phyloP scores from a whole-genome alignment of 345 rosid species.

The Citrus sp. region DNA sequence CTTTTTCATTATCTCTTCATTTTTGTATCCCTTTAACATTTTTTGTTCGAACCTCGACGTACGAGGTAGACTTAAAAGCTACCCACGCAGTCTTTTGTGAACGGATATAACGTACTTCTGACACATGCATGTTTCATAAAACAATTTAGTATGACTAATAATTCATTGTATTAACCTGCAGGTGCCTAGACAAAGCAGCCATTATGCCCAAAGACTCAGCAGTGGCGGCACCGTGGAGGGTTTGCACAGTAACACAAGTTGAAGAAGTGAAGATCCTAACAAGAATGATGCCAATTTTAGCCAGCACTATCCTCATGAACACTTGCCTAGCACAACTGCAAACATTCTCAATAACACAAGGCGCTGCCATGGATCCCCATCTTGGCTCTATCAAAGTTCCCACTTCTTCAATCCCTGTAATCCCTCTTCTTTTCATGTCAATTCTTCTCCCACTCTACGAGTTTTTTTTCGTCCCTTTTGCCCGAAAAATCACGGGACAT shows the following conservation, averaged over 20 bases:
- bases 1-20: no score
- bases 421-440: slow-evolving; percentile 34
- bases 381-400: slow-evolving; percentile 37
- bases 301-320: slow-evolving; percentile 40
- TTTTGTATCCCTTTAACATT: no score
- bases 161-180: slow-evolving; percentile 3
- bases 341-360: slow-evolving; percentile 40
- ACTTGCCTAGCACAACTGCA: slow-evolving; percentile 46
- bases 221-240: slow-evolving; percentile 16
- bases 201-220: slow-evolving; percentile 16
- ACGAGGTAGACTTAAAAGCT: no score
- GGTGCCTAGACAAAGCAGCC: slow-evolving; percentile 47
- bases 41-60: no score
- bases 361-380: slow-evolving; percentile 26
- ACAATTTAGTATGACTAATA: no score
- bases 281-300: slow-evolving; percentile 43
- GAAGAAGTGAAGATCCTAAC: slow-evolving; percentile 45
- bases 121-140: no score
- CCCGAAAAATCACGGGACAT: slow-evolving; percentile 31
- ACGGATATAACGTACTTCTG: no score
- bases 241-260: slow-evolving; percentile 52
- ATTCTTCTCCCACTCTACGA: slow-evolving; percentile 40
- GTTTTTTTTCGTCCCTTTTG: slow-evolving; percentile 31
- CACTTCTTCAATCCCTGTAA: slow-evolving; percentile 35
- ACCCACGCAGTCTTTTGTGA: no score